phyloP scores from a whole-genome alignment of 768 basidiomycete species.

The Mycena galopus region DNA sequence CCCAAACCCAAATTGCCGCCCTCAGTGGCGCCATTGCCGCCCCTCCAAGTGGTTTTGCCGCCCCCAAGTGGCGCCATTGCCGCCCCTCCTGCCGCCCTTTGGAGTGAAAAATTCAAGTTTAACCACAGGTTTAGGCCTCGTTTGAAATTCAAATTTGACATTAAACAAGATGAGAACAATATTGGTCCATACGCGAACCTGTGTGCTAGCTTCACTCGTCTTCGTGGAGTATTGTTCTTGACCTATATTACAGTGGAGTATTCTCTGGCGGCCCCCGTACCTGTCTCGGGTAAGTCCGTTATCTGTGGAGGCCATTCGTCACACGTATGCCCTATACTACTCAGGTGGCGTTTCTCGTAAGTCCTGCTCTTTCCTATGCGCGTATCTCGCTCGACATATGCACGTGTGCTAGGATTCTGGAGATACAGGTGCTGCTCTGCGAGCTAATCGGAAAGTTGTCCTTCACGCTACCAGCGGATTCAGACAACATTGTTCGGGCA shows the following conservation, averaged over 20 bases:
- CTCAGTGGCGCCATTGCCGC: too few relatives aligned
- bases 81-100: too few relatives aligned
- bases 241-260: background rate
- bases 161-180: background rate
- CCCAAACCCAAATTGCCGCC: too few relatives aligned
- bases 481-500: too few relatives aligned
- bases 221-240: background rate
- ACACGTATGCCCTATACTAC: background rate
- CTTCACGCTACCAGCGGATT: background rate
- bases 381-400: background rate
- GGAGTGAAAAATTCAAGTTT: too few relatives aligned
- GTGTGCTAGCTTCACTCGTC: background rate
- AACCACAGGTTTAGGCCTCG: too few relatives aligned
- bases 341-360: constrained; percentile 3
- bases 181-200: background rate
- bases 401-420: background rate
- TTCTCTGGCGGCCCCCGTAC: background rate
- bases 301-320: too few relatives aligned
- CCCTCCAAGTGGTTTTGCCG: too few relatives aligned
- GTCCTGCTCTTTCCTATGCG: background rate
- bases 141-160: too few relatives aligned
- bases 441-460: background rate
- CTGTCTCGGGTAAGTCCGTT: background rate
- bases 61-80: too few relatives aligned
- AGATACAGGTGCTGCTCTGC: background rate